phyloP scores from a whole-genome alignment of 1,139 yeast species.

The Pichia sp. region DNA sequence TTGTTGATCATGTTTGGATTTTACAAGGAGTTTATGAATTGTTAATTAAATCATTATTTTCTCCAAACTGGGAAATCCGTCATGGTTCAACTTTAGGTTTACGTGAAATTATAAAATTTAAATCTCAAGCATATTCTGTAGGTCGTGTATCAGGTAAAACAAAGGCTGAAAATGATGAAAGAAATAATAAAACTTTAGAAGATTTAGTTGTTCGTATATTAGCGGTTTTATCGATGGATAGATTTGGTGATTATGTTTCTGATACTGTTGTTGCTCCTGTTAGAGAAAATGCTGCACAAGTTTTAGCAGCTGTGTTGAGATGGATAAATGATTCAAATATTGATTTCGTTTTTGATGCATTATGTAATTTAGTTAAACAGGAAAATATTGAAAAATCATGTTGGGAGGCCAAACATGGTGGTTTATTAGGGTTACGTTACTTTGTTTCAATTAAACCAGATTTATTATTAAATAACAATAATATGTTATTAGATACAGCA shows the following conservation, averaged over 20 bases:
- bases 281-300: conserved; percentile 92
- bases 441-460: conserved; percentile 87
- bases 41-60: conserved; percentile 70
- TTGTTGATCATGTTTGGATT: conserved; percentile 83
- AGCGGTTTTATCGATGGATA: conserved; percentile 82
- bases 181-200: conserved; percentile 70
- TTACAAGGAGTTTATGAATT: conserved; percentile 95
- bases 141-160: conserved; percentile 71
- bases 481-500: conserved; percentile 64
- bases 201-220: conserved; percentile 83
- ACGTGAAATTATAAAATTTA: conserved; percentile 70
- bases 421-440: conserved; percentile 88
- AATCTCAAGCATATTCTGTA: conserved; percentile 70
- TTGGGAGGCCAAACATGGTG: conserved; percentile 99
- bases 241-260: conserved; percentile 95
- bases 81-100: conserved; percentile 95
- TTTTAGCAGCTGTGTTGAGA: conserved; percentile 78
- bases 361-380: conserved; percentile 70
- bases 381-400: conserved; percentile 38
- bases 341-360: conserved; percentile 55
- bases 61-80: conserved; percentile 88
- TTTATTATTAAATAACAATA: conserved; percentile 52
- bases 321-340: conserved; percentile 60
- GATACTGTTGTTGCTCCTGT: conserved; percentile 99
- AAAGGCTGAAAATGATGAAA: conserved; percentile 51